A percentile compares a stretch with the other conserved stretches of the same genome.
Evolutionary conservation across 805 yeast genomes (phyloP).

Genomic region (Lachancea kluyveri): DNA sequence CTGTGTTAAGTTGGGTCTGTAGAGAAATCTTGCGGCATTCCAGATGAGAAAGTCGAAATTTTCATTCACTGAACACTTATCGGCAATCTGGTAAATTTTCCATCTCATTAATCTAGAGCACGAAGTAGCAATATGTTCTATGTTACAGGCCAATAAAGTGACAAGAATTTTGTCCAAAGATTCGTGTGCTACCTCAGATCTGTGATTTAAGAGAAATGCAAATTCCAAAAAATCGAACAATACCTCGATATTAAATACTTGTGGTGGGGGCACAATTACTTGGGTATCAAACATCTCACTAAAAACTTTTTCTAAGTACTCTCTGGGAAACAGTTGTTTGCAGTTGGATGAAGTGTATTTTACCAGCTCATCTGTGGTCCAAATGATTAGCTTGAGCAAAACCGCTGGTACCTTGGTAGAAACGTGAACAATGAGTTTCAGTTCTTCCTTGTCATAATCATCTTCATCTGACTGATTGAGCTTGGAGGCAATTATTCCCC

Average conservation of each 20-base stretch:
- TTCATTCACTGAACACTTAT: constrained; percentile 10
- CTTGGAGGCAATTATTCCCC: background rate
- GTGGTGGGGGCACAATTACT: too few species aligned
- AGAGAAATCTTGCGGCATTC: constrained; percentile 38
- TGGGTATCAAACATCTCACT: too few species aligned
- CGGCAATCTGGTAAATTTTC: constrained; percentile 38
- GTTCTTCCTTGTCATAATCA: too few species aligned
- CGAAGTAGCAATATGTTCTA: constrained; percentile 12
- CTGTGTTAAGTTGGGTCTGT: constrained; percentile 21
- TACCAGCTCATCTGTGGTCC: too few species aligned
- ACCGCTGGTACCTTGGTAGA: too few species aligned
- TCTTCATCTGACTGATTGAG: background rate
- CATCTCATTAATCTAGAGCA: constrained; percentile 39
- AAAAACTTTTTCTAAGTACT: too few species aligned
- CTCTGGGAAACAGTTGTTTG: too few species aligned
- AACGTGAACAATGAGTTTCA: too few species aligned
- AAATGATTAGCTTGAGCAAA: too few species aligned
- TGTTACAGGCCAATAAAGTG: constrained; percentile 16
- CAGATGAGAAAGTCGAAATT: constrained; percentile 36
- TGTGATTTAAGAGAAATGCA: constrained; percentile 27
- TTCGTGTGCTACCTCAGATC: constrained; percentile 5
- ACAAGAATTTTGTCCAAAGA: constrained; percentile 15
- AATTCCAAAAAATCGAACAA: constrained; percentile 35
- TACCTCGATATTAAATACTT: constrained; percentile 9
- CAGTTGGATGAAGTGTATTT: too few species aligned